phyloP scores from a whole-genome alignment of 441 rosid species.

The Eutrema salsugineum region DNA sequence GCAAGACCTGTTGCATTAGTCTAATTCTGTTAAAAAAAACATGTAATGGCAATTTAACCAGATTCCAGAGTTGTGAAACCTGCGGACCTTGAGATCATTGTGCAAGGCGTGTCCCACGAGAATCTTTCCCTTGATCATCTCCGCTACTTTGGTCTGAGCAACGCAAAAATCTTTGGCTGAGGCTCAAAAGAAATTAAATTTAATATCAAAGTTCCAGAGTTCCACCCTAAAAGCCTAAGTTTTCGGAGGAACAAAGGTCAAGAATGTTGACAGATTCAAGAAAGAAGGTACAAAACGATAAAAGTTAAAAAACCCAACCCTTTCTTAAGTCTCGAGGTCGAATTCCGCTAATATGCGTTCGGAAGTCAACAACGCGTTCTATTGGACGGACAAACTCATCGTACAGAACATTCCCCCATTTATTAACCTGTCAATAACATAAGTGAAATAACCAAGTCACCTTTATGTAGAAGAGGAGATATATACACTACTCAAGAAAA shows the following conservation, averaged over 20 bases:
- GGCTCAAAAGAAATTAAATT: background rate
- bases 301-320: constrained; percentile 45
- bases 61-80: background rate
- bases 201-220: background rate
- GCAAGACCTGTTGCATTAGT: constrained; percentile 51
- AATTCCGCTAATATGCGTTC: constrained; percentile 88
- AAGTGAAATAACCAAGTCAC: constrained; percentile 8
- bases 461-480: background rate
- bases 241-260: background rate
- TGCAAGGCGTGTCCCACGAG: constrained; percentile 94
- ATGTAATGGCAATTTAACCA: background rate
- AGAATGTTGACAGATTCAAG: background rate
- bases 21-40: background rate
- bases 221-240: background rate
- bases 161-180: constrained; percentile 77
- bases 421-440: constrained; percentile 67
- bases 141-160: constrained; percentile 88
- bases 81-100: constrained; percentile 85
- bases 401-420: constrained; percentile 83
- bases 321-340: constrained; percentile 78
- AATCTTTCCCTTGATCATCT: constrained; percentile 70
- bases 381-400: constrained; percentile 93
- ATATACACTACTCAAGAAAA: background rate
- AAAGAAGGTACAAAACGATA: background rate
- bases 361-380: constrained; percentile 85